Percentiles rank a stretch among this genome's conserved stretches.
phyloP scores from a whole-genome alignment of 768 basidiomycete genomes.

The Rhizopogon vinicolor region DNA sequence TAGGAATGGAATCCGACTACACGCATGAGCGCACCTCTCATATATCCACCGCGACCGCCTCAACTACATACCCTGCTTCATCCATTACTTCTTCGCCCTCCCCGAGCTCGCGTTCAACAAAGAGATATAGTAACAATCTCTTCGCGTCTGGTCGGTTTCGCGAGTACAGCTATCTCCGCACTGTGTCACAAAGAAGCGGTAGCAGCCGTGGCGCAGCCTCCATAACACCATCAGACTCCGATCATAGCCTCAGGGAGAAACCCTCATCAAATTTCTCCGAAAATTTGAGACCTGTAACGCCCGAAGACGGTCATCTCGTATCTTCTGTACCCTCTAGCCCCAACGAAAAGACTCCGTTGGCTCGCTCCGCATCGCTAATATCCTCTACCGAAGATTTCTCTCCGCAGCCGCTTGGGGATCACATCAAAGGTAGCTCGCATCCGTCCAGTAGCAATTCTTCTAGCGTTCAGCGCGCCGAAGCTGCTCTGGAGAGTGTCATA shows the following conservation, averaged over 20 bases:
- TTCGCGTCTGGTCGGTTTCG: slow-evolving; percentile 79
- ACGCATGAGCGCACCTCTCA: slow-evolving; percentile 29
- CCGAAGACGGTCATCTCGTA: slow-evolving; percentile 43
- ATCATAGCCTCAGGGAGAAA: slow-evolving; percentile 42
- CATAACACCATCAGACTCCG: slow-evolving; percentile 44
- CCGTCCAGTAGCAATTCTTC: slow-evolving; percentile 42
- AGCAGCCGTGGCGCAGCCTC: slow-evolving; percentile 33
- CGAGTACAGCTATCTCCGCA: slow-evolving; percentile 69
- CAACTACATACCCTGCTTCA: slow-evolving; percentile 36
- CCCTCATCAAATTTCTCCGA: slow-evolving; percentile 38
- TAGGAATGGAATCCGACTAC: slow-evolving; percentile 25
- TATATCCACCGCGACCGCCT: slow-evolving; percentile 32
- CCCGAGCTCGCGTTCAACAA: slow-evolving; percentile 41
- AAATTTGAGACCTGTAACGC: slow-evolving; percentile 48
- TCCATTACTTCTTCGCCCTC: slow-evolving; percentile 32
- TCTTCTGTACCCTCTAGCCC: slow-evolving; percentile 38
- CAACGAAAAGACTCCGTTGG: slow-evolving; percentile 33
- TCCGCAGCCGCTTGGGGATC: slow-evolving; percentile 13
- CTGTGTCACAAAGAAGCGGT: slow-evolving; percentile 43
- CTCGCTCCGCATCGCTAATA: slow-evolving; percentile 39
- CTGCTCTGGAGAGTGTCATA: slow-evolving; percentile 73
- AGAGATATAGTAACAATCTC: slow-evolving; percentile 83
- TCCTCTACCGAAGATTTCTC: slow-evolving; percentile 28
- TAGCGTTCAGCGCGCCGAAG: slow-evolving; percentile 54
- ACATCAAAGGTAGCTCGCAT: slow-evolving; percentile 8